These are phyloP conservation scores for Backusella westeae DNA, from an alignment of 192 early-diverging fungal species.

Conservation along the genomic window DNA sequence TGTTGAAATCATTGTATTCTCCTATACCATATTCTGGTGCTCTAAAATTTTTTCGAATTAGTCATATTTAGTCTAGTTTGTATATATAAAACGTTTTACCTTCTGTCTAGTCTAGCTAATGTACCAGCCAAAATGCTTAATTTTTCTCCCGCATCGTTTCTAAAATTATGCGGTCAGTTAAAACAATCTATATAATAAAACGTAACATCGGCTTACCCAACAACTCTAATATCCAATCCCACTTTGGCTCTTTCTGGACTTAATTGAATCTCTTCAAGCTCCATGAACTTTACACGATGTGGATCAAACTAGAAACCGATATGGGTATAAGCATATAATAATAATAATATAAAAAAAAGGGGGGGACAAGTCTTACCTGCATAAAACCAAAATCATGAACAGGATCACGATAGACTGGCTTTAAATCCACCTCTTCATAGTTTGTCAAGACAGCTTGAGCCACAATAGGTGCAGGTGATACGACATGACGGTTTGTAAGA, in stretches of 20 bases:
- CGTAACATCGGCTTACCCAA: conserved; percentile 42
- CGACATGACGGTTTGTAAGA: conserved; percentile 78
- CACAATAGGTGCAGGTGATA: conserved; percentile 69
- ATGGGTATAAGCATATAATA: neutral
- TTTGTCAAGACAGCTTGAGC: conserved; percentile 72
- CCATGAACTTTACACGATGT: conserved; percentile 63
- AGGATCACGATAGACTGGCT: conserved; percentile 76
- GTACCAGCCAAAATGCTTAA: conserved; percentile 74
- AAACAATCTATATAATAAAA: neutral
- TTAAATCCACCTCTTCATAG: conserved; percentile 72
- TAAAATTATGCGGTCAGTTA: conserved; percentile 4
- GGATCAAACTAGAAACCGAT: conserved; percentile 55
- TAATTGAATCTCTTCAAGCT: conserved; percentile 63
- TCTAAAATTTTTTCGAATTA: conserved; percentile 28
- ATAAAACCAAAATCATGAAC: conserved; percentile 86
- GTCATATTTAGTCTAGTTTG: neutral
- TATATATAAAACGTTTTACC: conserved; percentile 20
- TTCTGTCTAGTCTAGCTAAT: conserved; percentile 69
- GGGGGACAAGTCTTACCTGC: conserved; percentile 8
- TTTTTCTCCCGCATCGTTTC: conserved; percentile 79
- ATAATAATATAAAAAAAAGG: neutral
- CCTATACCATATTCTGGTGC: conserved; percentile 67
- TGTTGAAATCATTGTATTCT: conserved; percentile 80
- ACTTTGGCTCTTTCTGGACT: conserved; percentile 69
- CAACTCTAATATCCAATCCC: conserved; percentile 74